Base-by-base conservation (phyloP, 345 rosid genomes). In the Bretschneidera sinensis region DNA sequence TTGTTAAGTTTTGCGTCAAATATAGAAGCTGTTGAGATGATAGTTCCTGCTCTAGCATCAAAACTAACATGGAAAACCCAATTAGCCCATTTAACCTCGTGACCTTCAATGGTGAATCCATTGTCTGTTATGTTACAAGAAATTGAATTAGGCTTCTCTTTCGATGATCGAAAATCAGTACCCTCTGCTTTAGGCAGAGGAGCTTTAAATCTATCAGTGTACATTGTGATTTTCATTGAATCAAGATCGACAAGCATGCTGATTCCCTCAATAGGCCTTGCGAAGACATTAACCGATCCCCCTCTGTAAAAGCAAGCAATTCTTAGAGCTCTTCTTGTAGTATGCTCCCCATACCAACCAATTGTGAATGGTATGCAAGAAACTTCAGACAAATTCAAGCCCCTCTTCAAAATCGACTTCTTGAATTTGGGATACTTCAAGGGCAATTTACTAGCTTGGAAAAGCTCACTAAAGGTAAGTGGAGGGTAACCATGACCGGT, bases 31-130 rank as follows among this genome's bases (percentile, higher is more conserved):
- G 85, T 78, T 1, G 92, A 84, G 65, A 85, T 78, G 16, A 81
- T 67, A 0, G 72, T 23, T 11, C 92, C 97, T 0, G 92, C 85
- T 18, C 92, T 75, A 18, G 76, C 86, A 35, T 73, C 74, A 17
- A 87, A 87, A 17, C 89, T 65, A n/a, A 91, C 54, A 71, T 91
- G 97, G 74, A 91, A 81, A 52, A 73, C 85, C 91, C 97, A 91
- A 22, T 76, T 78, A 1, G 63, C 82, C 97, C 97, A 91, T 63
- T 69, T 75, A 22, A 79, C 76, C 23, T 17, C 55, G 25, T 84
- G 75, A 9, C 81, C 84, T 20, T 68, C 60, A 9, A 76, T 68
- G 39, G 59, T 43, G 47, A 86, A 75, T 61, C 80, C 79, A 14
- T 67, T 59, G 51, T 65, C 75, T 17, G 78, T 67, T 14, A 70